Base-by-base conservation (phyloP, 495 filamentous ascomycete genomes). In the Penicillium turbatum region DNA sequence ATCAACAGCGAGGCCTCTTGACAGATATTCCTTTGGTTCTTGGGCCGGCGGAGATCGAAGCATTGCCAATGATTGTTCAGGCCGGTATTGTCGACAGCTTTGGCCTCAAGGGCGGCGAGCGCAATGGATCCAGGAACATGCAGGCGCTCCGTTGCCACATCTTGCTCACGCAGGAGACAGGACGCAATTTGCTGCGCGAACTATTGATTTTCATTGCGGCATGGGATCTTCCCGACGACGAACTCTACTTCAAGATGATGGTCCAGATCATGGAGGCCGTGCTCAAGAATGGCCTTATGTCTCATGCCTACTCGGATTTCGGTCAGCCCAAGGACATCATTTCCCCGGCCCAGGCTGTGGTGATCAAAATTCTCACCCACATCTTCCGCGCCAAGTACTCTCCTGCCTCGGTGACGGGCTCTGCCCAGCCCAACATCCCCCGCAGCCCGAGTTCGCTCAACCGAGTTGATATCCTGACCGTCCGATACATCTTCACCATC, bases 1-100 rank as follows among this genome's bases (percentile, higher is more conserved):
- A 89, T 19, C 89, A 87, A 38, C 86, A 95, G 68, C 87, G 87
- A 27, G 92, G 92, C 29, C 73, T 97, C 5, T 69, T 97, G 35
- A 96, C 91, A 5, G 92, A 96, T 66, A 87, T 97, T 26, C 92
- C 92, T n/a, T 85, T 96, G 51, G 91, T 96, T 15, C 77, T 97
- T 13, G 90, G 91, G 26, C 91, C 92, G 0, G 88, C 87, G 39
- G 92, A 97, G 69, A 97, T 97, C 41, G 90, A 96, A 67, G 90
- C 90, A 6, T 73, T 97, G 50, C 91, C 93, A 39, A 95, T 97
- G 90, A 91, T 95, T 38, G 83, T 96, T 53, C 92, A 96, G 66
- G 87, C 86, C 7, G 90, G 89, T 54, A 93, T 96, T 45, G 84
- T 92, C 15, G 73, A 76, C 52, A 72, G 69, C 48, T 73, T 75